A percentile compares a stretch with the other conserved stretches of the same genome.
These are phyloP conservation scores for Deakozyma indianensis DNA, from an alignment of 805 yeast genomes.

Conservation along the genomic window DNA sequence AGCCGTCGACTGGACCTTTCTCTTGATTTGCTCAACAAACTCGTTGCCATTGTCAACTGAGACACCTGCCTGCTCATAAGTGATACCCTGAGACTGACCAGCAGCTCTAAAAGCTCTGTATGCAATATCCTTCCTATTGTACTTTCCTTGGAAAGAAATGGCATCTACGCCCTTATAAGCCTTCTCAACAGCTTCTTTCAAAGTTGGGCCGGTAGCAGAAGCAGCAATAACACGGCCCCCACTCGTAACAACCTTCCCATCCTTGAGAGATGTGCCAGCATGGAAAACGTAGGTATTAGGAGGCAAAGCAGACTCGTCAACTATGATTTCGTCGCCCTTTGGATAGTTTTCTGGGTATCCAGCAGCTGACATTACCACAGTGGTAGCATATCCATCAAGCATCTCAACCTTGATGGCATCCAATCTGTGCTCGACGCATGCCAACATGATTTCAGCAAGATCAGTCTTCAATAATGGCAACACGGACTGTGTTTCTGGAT, in stretches of 20 bases:
- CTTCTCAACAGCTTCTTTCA: conserved; percentile 66
- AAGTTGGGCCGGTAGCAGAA: conserved; percentile 65
- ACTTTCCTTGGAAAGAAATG: conserved; percentile 59
- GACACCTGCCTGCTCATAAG: conserved; percentile 94
- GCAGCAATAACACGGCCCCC: conserved; percentile 98
- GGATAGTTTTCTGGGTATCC: conserved; percentile 86
- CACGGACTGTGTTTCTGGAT: conserved; percentile 97
- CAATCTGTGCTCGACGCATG: conserved; percentile 86
- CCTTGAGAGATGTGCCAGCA: conserved; percentile 69
- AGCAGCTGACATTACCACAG: conserved; percentile 93
- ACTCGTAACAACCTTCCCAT: conserved; percentile 57
- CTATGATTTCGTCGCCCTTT: conserved; percentile 74
- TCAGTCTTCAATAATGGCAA: conserved; percentile 86
- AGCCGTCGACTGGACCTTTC: conserved; percentile 78
- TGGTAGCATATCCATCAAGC: conserved; percentile 55
- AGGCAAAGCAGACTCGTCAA: conserved; percentile 31
- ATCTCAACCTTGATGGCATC: conserved; percentile 55
- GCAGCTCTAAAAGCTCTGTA: conserved; percentile 78
- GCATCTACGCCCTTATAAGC: conserved; percentile 78
- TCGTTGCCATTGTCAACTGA: conserved; percentile 91
- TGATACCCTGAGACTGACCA: conserved; percentile 31
- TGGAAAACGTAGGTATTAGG: conserved; percentile 70
- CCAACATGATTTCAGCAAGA: conserved; percentile 80
- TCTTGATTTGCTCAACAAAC: conserved; percentile 81
- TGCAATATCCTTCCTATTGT: conserved; percentile 87